These are phyloP conservation scores for Knoxia roxburghii DNA, from an alignment of 257 asterid genomes.

Conservation along the genomic window DNA sequence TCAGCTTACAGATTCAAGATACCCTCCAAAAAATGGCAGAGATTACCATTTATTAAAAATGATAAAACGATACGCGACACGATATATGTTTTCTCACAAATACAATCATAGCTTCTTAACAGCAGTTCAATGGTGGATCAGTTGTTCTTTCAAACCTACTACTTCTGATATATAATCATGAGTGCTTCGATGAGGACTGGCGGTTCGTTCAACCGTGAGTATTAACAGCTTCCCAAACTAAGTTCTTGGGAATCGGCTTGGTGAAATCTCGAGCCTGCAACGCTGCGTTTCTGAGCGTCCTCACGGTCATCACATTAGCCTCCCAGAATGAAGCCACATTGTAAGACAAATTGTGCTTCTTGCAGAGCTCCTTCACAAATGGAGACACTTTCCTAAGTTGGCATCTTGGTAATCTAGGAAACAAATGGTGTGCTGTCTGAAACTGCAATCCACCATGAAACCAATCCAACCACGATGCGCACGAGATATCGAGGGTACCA, in stretches of 20 bases:
- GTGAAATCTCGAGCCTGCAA: slow-evolving; percentile 72
- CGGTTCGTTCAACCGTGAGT: slow-evolving; percentile 59
- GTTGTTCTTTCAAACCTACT: background rate
- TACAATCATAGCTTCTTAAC: slow-evolving; percentile 6
- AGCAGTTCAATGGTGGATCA: slow-evolving; percentile 9
- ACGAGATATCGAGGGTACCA: slow-evolving; percentile 53
- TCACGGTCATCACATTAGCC: slow-evolving; percentile 58
- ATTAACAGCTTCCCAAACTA: slow-evolving; percentile 89
- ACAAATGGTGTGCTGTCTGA: slow-evolving; percentile 79
- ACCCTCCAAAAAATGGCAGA: background rate
- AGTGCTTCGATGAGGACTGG: background rate
- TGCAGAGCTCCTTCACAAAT: slow-evolving; percentile 67
- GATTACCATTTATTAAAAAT: background rate
- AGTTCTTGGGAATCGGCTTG: slow-evolving; percentile 56
- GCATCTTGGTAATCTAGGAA: slow-evolving; percentile 70
- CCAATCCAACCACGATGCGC: slow-evolving; percentile 94
- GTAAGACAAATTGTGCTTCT: slow-evolving; percentile 70
- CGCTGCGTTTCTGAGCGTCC: slow-evolving; percentile 55
- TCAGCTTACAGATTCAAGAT: slow-evolving; percentile 8
- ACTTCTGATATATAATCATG: background rate
- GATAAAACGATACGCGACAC: background rate
- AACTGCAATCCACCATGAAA: slow-evolving; percentile 94
- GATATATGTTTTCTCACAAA: background rate
- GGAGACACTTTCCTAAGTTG: slow-evolving; percentile 69
- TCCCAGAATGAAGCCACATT: slow-evolving; percentile 53